phyloP scores from a whole-genome alignment of 441 rosid genomes.

The Croton laevigatus region DNA sequence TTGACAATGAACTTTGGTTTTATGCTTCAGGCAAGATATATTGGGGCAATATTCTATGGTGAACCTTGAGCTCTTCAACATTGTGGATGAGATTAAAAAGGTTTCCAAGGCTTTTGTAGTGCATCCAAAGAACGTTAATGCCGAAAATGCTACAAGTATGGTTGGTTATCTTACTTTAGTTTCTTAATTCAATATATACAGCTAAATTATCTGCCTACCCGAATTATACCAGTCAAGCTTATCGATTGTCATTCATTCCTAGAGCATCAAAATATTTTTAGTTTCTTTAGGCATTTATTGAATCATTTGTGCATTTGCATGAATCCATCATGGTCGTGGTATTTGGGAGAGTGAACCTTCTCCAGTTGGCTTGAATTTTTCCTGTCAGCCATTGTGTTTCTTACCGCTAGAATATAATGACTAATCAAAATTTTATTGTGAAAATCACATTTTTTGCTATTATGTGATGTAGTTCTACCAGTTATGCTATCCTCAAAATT shows the following conservation, averaged over 20 bases:
- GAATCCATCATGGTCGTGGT: neutral
- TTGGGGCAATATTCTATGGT: conserved; percentile 93
- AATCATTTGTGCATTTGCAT: neutral
- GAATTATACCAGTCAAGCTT: neutral
- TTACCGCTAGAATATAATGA: neutral
- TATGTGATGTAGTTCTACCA: conserved; percentile 65
- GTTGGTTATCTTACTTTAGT: conserved; percentile 17
- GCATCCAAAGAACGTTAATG: conserved; percentile 87
- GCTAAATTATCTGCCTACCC: no score
- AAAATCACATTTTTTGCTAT: neutral
- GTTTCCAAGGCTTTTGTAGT: conserved; percentile 91
- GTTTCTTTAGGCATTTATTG: neutral
- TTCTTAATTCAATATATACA: neutral
- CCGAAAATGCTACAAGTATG: conserved; percentile 77
- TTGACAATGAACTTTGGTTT: neutral
- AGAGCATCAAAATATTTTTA: neutral
- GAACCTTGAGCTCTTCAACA: conserved; percentile 90
- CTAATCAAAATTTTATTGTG: neutral
- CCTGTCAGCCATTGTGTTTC: neutral
- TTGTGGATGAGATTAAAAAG: conserved; percentile 77
- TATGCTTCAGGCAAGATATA: conserved; percentile 74
- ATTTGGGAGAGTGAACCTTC: neutral
- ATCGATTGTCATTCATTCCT: neutral
- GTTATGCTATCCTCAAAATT: conserved; percentile 95
- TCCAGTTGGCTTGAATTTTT: neutral